Base-by-base conservation (phyloP, 768 basidiomycete genomes). In the Trichaptum fuscoviolaceum region DNA sequence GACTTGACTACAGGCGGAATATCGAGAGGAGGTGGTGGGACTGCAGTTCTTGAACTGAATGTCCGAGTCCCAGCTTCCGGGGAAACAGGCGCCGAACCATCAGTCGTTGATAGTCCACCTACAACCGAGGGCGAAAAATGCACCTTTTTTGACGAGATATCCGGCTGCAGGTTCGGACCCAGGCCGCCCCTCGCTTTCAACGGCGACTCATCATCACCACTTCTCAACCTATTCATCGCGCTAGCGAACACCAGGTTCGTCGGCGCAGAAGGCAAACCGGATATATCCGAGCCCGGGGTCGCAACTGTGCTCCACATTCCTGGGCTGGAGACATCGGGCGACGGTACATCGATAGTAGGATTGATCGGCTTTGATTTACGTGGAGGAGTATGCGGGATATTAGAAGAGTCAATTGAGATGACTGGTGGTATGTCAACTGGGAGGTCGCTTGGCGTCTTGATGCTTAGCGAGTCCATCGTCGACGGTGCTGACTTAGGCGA, bases 291-390 rank as follows among this genome's bases (percentile, higher is more conserved):
- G 0, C 92, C 92, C 3, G 92, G 91, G 0, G 92, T 92, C 5
- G 91, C 90, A 15, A 84, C 82, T 0, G 88, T 92, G 69, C 89
- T 91, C 92, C 91, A 93, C 57, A 79, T 81, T 1, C 85, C 87
- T 27, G 87, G 85, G 20, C 80, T 85, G 9, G 66, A 71, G 42
- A 77, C 72, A 65, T 77, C 73, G 27, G 63, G 68, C n/a, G 76
- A 52, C 60, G 73, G 62, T 36, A 79, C 67, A 35, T 73, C 34
- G 0, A 78, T 74, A 58, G 75, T 76, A 7, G 78, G 75, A 23
- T 77, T 73, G 7, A 71, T 71, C 24, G 76, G 77, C 68, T 73
- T 77, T 24, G 63, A 62, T 20, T 65, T 42, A 36, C 26, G 64
- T 63, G 57, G 68, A 62, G 18, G 59, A 9, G 59, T 61, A 25